These are phyloP conservation scores for Plasmodium berghei DNA, from an alignment of 169 alveolate genomes.

Conservation along the genomic window DNA sequence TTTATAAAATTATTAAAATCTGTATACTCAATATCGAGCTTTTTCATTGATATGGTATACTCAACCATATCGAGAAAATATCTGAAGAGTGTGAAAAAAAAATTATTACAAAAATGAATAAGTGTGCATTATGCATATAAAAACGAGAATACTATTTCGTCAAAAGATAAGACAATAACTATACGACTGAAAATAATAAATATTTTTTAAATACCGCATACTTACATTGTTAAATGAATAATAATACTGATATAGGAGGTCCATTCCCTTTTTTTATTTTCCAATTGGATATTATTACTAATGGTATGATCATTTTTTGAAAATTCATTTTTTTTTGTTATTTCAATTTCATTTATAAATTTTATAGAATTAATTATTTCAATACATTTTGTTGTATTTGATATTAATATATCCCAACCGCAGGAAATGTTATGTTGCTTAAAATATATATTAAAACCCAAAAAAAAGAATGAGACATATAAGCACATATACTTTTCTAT, in stretches of 20 bases:
- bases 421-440: slow-evolving; percentile 4
- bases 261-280: background rate
- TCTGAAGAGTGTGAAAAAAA: slow-evolving; percentile 17
- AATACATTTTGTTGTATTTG: slow-evolving; percentile 24
- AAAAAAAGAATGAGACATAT: slow-evolving; percentile 53
- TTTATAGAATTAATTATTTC: slow-evolving; percentile 31
- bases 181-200: background rate
- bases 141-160: background rate
- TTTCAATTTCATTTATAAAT: slow-evolving; percentile 70
- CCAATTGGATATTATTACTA: background rate
- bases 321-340: slow-evolving; percentile 7
- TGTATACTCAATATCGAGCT: slow-evolving; percentile 20
- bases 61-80: slow-evolving; percentile 66
- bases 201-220: too few relatives aligned
- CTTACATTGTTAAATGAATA: slow-evolving; percentile 8
- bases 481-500: slow-evolving; percentile 21
- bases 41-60: slow-evolving; percentile 44
- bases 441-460: slow-evolving; percentile 11
- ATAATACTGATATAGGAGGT: background rate
- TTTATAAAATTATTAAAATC: slow-evolving; percentile 36
- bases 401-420: slow-evolving; percentile 40
- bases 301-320: background rate
- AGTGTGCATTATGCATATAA: background rate
- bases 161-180: background rate
- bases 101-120: background rate